phyloP scores from a whole-genome alignment of 345 rosid genomes.

The Psidium guajava region DNA sequence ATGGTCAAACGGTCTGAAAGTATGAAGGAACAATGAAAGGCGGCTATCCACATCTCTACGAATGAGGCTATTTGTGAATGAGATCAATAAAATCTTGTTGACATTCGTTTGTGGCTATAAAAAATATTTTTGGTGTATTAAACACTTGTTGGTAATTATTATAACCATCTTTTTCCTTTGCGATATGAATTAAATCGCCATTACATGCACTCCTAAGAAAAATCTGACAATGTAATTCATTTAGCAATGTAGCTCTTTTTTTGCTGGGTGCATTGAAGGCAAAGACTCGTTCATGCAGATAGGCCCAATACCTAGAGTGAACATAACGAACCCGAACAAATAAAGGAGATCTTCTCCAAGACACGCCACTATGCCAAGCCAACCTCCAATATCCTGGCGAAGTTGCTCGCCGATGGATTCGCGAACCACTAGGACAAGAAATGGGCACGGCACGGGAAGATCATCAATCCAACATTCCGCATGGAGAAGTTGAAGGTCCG shows the following conservation, averaged over 20 bases:
- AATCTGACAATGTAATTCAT: neutral
- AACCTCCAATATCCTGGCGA: neutral
- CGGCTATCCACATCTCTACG: no score
- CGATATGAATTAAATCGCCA: neutral
- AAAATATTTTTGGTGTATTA: no score
- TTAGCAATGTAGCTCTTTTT: neutral
- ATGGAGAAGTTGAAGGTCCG: conserved; percentile 37
- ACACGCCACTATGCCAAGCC: neutral
- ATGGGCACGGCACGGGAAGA: conserved; percentile 9
- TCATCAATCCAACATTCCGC: conserved; percentile 26
- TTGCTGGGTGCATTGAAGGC: neutral
- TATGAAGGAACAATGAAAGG: no score
- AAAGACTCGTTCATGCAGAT: conserved; percentile 4
- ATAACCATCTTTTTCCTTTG: neutral
- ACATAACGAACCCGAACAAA: neutral
- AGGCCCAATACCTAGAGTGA: conserved; percentile 7
- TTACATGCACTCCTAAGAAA: neutral
- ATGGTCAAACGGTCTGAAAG: no score
- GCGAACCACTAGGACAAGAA: neutral
- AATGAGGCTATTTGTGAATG: no score
- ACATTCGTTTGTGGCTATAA: no score
- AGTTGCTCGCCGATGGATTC: neutral
- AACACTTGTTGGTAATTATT: no score
- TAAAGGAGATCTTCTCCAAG: conserved; percentile 3
- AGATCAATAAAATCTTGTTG: no score